These are phyloP conservation scores for Botrytis deweyae DNA, from an alignment of 2,329 filamentous ascomycete genomes.

Conservation along the genomic window DNA sequence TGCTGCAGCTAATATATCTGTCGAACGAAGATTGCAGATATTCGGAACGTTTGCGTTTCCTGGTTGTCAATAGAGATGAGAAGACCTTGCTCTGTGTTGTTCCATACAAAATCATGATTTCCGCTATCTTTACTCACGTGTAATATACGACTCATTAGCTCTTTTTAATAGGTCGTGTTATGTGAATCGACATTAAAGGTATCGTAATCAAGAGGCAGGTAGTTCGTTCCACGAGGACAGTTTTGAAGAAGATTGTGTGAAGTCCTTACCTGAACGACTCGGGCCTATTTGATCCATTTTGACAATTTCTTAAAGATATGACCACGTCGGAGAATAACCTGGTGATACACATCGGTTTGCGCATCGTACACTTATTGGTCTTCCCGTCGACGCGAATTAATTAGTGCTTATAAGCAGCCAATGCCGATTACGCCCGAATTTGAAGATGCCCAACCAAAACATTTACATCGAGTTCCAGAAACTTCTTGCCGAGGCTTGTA, in stretches of 20 bases:
- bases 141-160: background rate
- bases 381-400: background rate
- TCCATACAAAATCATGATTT: background rate
- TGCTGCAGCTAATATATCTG: slow-evolving; percentile 6
- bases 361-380: background rate
- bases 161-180: background rate
- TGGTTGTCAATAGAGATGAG: slow-evolving; percentile 16
- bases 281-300: background rate
- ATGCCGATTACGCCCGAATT: background rate
- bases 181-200: background rate
- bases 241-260: background rate
- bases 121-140: background rate
- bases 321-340: background rate
- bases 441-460: background rate
- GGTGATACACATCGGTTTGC: slow-evolving; percentile 1
- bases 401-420: background rate
- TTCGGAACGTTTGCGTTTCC: slow-evolving; percentile 12
- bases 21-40: background rate
- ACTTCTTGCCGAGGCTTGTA: background rate
- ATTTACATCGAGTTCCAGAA: background rate
- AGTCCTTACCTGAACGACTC: slow-evolving; percentile 1
- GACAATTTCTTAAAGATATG: background rate
- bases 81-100: background rate
- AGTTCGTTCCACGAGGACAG: slow-evolving; percentile 1
- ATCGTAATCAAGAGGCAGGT: background rate